phyloP scores from a whole-genome alignment of 495 filamentous ascomycete genomes.

The Podospora pseudopauciseta region DNA sequence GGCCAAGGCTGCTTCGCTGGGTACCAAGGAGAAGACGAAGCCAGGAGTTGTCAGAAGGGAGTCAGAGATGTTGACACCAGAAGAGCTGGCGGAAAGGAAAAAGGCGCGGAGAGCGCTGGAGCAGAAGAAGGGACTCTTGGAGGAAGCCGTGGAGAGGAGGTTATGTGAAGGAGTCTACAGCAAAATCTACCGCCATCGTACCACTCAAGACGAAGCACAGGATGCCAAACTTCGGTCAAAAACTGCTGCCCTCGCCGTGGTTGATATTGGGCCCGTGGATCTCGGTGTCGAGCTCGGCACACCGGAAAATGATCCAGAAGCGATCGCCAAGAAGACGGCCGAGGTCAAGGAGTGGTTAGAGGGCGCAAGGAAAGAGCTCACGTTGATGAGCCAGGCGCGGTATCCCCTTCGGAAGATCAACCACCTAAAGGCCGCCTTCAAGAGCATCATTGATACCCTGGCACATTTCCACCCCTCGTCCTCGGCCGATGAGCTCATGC shows the following conservation, averaged over 20 bases:
- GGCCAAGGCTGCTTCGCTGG: conserved; percentile 50
- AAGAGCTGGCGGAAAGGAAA: conserved; percentile 75
- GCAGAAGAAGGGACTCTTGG: conserved; percentile 67
- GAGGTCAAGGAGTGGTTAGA: conserved; percentile 71
- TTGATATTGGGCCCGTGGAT: conserved; percentile 85
- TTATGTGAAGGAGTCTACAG: conserved; percentile 85
- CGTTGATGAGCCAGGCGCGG: conserved; percentile 79
- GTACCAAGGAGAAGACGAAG: conserved; percentile 48
- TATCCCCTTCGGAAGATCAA: conserved; percentile 90
- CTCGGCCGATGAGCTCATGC: conserved; percentile 93
- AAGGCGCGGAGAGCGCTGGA: conserved; percentile 74
- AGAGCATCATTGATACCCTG: conserved; percentile 88
- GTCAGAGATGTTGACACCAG: conserved; percentile 88
- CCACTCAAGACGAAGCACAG: conserved; percentile 87
- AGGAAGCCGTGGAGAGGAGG: conserved; percentile 88
- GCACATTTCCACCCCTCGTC: conserved; percentile 77
- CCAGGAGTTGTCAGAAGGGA: conserved; percentile 41
- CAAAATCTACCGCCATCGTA: conserved; percentile 85
- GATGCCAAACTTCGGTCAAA: conserved; percentile 95
- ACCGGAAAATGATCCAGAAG: conserved; percentile 43
- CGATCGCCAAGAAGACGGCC: conserved; percentile 59
- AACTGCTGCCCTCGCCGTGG: conserved; percentile 82
- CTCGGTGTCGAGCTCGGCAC: conserved; percentile 72
- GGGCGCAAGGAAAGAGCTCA: conserved; percentile 66
- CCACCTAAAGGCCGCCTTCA: conserved; percentile 82